Base-by-base conservation (phyloP, 2,329 filamentous ascomycete genomes). In the Zopfia rhizophila region DNA sequence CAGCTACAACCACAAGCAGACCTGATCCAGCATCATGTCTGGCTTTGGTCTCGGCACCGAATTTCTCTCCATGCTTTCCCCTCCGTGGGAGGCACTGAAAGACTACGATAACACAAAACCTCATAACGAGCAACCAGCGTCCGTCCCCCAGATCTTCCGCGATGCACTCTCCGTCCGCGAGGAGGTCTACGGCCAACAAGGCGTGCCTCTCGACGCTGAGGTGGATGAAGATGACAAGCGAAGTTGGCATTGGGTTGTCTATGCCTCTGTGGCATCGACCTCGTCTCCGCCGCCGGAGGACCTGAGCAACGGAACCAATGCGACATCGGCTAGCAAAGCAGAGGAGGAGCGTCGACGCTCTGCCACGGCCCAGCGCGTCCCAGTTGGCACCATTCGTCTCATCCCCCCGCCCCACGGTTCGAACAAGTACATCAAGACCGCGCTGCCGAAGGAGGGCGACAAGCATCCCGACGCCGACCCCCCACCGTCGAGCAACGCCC, bases 201-300 rank as follows among this genome's bases (percentile, higher is more conserved):
- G 74, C 16, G 77, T 82, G 19, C 73, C 77, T 0, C 70, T 84
- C 1, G 84, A 88, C 25, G 83, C 85, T 55, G 92, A 97, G 70
- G 81, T 90, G 55, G 93, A 97, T 75, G 75, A 79, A 1, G 91
- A 97, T 66, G 93, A 97, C 69, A 57, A 80, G 1, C 82, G 89
- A 24, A 87, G 85, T 57, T 93, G 87, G 74, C 91, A 97, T 72
- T 96, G 90, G 89, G 87, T 96, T 21, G 78, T 87, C n/a, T 96
- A 96, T 71, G 84, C 84, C 35, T 85, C 80, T 12, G 79, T 88
- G 44, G 69, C 66, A 47, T 80, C 81, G 41, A 75, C 58, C 13
- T 47, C 65, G 5, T 47, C 49, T 7, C 50, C 60, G 12, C 66
- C 72, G 2, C 62, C 66, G 7, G 67, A 71, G 37, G 52, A 51